Percentiles rank a stretch among this genome's conserved stretches.
These are phyloP conservation scores for Nitzschia palea DNA, from an alignment of 108 stramenopile species.

Conservation along the genomic window DNA sequence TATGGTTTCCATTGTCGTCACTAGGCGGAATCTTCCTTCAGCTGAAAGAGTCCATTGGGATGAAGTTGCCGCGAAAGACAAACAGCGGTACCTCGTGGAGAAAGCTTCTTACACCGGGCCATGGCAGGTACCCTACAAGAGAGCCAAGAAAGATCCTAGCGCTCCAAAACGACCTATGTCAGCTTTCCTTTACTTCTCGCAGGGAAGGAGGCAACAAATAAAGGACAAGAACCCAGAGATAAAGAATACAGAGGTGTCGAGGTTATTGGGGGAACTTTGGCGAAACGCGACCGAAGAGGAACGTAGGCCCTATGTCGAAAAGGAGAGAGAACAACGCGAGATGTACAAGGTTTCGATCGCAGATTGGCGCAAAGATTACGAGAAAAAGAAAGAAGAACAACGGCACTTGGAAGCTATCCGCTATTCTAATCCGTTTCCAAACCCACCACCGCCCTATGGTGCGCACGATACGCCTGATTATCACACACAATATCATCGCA, in stretches of 20 bases:
- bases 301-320: conserved; percentile 38
- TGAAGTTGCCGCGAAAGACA: conserved; percentile 56
- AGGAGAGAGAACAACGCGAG: conserved; percentile 52
- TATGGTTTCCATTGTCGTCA: not conserved
- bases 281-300: conserved; percentile 40
- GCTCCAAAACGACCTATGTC: conserved; percentile 63
- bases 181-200: conserved; percentile 47
- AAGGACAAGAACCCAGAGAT: conserved; percentile 47
- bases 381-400: conserved; percentile 20
- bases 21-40: conserved; percentile 22
- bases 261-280: conserved; percentile 51
- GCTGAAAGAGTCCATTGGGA: conserved; percentile 56
- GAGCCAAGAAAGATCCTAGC: conserved; percentile 57
- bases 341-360: conserved; percentile 57
- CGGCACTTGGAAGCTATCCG: not conserved
- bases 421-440: no score
- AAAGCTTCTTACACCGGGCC: conserved; percentile 56
- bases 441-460: not conserved
- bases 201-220: conserved; percentile 29
- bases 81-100: conserved; percentile 50
- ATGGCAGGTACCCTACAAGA: conserved; percentile 52
- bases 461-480: not conserved
- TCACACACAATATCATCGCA: not conserved
- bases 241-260: conserved; percentile 59
- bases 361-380: conserved; percentile 35